phyloP scores from a whole-genome alignment of 306 rosid genomes.

The Mimosa pudica region DNA sequence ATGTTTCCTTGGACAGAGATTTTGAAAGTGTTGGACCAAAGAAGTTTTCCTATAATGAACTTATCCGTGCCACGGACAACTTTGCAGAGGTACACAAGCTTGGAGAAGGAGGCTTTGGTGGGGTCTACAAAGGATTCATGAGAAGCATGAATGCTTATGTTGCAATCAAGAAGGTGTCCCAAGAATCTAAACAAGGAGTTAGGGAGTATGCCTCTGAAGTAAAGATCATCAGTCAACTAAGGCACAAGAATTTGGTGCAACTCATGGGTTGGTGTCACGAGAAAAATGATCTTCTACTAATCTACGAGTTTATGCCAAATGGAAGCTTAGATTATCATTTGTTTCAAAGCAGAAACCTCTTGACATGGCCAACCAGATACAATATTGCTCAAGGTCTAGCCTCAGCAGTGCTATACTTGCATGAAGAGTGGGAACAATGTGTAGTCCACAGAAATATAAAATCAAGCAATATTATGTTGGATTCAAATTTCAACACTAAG shows the following conservation, averaged over 20 bases:
- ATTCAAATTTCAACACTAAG: background rate
- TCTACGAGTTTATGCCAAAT: constrained; percentile 31
- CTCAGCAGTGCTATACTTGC: constrained; percentile 10
- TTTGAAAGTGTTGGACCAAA: constrained; percentile 10
- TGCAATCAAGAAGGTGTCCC: too few species aligned
- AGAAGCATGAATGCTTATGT: too few species aligned
- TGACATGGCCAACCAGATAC: constrained; percentile 19
- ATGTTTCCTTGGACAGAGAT: constrained; percentile 33
- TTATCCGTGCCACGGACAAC: constrained; percentile 17
- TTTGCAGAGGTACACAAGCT: constrained; percentile 27
- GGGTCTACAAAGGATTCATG: too few species aligned
- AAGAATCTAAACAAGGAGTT: too few species aligned
- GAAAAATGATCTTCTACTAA: background rate
- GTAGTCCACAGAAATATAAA: constrained; percentile 14
- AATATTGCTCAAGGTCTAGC: constrained; percentile 6
- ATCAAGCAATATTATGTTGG: constrained; percentile 22
- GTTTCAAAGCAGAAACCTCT: background rate
- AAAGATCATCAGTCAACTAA: constrained; percentile 28
- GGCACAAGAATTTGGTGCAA: constrained; percentile 35
- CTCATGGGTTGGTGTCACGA: constrained; percentile 33
- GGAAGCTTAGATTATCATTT: constrained; percentile 22
- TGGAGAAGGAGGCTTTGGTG: constrained; percentile 28
- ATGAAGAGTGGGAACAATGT: constrained; percentile 15
- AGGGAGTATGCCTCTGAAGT: background rate
- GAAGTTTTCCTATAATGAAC: constrained; percentile 17